Evolutionary conservation across 805 yeast genomes (phyloP).

Genomic region (Saturnispora dispora): DNA sequence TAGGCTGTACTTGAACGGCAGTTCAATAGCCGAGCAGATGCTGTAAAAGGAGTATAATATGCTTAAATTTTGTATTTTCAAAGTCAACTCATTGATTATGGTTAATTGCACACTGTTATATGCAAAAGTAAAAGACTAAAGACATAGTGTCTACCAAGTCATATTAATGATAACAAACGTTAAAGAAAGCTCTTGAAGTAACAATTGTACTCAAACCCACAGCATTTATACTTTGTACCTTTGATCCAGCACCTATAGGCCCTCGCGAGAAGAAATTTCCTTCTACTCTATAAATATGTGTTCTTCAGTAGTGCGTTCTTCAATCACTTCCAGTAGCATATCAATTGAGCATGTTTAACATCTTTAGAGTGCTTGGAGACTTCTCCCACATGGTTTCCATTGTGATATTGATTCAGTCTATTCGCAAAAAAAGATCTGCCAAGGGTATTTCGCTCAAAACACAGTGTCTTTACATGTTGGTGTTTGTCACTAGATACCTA

Average conservation of each 20-base stretch:
- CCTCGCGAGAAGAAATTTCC: neutral
- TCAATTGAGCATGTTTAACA: conserved; percentile 26
- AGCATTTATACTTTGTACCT: no score
- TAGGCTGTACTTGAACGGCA: no score
- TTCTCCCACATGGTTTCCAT: conserved; percentile 76
- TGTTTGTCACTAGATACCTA: conserved; percentile 64
- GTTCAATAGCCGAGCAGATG: no score
- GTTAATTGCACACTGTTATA: no score
- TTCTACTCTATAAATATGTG: neutral
- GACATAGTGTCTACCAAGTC: no score
- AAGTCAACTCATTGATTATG: no score
- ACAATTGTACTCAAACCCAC: no score
- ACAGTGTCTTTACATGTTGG: conserved; percentile 67
- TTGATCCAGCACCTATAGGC: neutral
- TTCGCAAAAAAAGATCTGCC: conserved; percentile 53
- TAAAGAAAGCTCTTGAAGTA: no score
- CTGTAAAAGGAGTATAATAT: no score
- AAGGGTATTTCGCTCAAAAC: conserved; percentile 86
- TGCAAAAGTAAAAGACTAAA: no score
- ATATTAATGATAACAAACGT: no score
- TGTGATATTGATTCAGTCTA: conserved; percentile 63
- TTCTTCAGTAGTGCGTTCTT: neutral
- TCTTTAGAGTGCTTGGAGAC: conserved; percentile 49
- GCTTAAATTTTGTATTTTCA: no score
- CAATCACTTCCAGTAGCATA: neutral